Base-by-base conservation (phyloP, 164 flowering plant species). In the Aristolochia californica region DNA sequence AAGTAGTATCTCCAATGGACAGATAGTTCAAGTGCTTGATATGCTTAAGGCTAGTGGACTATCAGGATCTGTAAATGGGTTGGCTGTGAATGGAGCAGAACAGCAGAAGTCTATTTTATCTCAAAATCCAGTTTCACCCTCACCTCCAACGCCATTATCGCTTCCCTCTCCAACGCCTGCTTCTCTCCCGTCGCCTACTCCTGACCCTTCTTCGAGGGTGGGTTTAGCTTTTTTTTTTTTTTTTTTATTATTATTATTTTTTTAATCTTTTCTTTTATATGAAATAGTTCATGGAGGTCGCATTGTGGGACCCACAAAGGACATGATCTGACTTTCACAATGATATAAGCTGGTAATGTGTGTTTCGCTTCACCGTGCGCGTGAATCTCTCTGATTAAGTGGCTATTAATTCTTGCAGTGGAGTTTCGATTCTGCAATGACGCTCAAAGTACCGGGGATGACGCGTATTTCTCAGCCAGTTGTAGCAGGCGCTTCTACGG, bases 61-160 rank as follows among this genome's bases (percentile, higher is more conserved):
- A 14, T 57, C 72, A 3, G 73, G 71, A 26, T 60, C 25, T 62
- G 24, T 64, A 43, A 68, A 68, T 53, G 78, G 79, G 24, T 27
- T 68, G 14, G 61, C 57, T 30, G 70, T 59, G 13, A 66, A 59
- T 28, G 62, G 74, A 66, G 53, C 30, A 12, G 75, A 69, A 63
- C 74, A 63, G 55, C 16, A 23, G 55, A 60, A 53, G 56, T 84
- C 96, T 44, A 87, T 86, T 60, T 94, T 94, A 13, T 88, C 95
- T 24, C 97, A 90, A 12, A 90, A 95, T 60, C 94, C 94, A 9
- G n/a, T n/a, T n/a, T n/a, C n/a, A n/a, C n/a, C n/a, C n/a, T n/a
- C n/a, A n/a, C n/a, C n/a, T n/a, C 50, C 50, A 4, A 34, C 40
- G 40, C 40, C 40, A 7, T 34, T 34, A 34, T 34, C 54, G 23